Conservation (phyloP, 208 protist genomes). For the Crithidia fasciculata region DNA sequence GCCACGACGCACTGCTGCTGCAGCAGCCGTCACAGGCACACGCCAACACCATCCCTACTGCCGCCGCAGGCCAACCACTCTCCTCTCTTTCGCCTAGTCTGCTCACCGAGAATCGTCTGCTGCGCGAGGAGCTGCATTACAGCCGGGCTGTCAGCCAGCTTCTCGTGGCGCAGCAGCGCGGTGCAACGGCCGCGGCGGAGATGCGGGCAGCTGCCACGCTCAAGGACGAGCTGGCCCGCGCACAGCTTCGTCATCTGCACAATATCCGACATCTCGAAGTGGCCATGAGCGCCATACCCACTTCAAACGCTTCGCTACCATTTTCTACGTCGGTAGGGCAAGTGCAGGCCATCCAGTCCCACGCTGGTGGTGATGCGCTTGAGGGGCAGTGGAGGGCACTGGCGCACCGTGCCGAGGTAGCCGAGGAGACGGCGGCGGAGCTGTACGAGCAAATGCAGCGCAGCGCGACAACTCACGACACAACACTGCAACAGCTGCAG, state of each 20-base stretch:
- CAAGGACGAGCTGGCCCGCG: constrained; percentile 21
- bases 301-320: not conserved
- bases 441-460: constrained; percentile 12
- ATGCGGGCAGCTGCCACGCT: constrained; percentile 24
- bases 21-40: too few relatives aligned
- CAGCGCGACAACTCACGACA: constrained; percentile 10
- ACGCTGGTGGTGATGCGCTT: too few relatives aligned
- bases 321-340: not conserved
- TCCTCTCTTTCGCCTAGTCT: not conserved
- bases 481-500: constrained; percentile 18
- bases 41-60: too few relatives aligned
- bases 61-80: too few relatives aligned
- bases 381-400: constrained; percentile 4
- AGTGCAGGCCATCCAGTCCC: not conserved
- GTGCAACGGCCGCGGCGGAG: constrained; percentile 19
- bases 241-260: constrained; percentile 18
- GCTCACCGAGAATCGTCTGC: constrained; percentile 22
- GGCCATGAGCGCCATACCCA: not conserved
- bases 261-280: constrained; percentile 27
- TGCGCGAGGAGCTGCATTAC: constrained; percentile 48
- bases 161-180: constrained; percentile 48
- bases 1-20: too few relatives aligned
- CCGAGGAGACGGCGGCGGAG: constrained; percentile 15
- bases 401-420: constrained; percentile 19
- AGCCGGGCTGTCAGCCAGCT: constrained; percentile 44